Conservation (phyloP, 805 yeast species). For the Blastobotrys attinorum region DNA sequence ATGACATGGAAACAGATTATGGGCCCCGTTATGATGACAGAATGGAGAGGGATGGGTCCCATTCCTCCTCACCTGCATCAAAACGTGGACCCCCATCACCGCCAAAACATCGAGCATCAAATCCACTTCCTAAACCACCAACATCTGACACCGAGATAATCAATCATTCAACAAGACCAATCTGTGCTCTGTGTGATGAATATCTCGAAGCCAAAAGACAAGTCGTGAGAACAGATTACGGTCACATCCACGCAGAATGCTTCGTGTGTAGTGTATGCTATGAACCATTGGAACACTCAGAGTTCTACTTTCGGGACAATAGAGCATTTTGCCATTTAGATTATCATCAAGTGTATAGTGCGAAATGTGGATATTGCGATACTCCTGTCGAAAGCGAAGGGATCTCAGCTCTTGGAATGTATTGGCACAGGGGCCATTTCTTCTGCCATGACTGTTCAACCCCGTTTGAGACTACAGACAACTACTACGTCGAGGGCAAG, state of each 20-base stretch:
- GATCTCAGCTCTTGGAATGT: constrained; percentile 22
- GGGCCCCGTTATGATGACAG: too few species aligned
- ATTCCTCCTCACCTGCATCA: too few species aligned
- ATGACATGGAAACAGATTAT: too few species aligned
- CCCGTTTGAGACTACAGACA: constrained; percentile 16
- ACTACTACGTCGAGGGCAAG: constrained; percentile 19
- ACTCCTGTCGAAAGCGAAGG: constrained; percentile 26
- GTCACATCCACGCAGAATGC: constrained; percentile 18
- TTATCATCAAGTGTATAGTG: constrained; percentile 26
- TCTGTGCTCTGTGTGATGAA: constrained; percentile 29
- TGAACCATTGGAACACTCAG: constrained; percentile 18
- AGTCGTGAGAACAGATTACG: constrained; percentile 21
- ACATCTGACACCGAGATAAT: too few species aligned
- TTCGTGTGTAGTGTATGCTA: constrained; percentile 18
- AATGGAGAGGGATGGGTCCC: too few species aligned
- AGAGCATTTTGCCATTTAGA: constrained; percentile 28
- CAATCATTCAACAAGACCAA: too few species aligned
- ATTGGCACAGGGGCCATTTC: constrained; percentile 27
- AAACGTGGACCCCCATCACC: too few species aligned
- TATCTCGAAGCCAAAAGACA: constrained; percentile 12
- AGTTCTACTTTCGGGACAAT: constrained; percentile 16
- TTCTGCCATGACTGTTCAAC: constrained; percentile 27
- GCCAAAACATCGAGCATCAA: too few species aligned
- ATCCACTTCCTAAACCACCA: too few species aligned
- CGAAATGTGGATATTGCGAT: constrained; percentile 24